Conservation (phyloP, 371 early-diverging fungal species). For the Fennellomyces sp. region DNA sequence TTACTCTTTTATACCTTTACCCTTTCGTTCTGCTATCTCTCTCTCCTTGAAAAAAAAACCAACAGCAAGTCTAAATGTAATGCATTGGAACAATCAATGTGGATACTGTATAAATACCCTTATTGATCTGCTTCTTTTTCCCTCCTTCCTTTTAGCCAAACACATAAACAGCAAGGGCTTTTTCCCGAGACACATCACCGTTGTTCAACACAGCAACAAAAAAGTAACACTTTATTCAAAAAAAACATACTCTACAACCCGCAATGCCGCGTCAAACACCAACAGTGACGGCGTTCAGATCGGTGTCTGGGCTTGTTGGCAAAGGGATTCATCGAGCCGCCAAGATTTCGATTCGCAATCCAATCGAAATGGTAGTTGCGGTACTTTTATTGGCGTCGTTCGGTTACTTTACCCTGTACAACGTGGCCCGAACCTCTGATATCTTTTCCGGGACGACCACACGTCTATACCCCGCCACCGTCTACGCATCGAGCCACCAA, state of each 20-base stretch:
- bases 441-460: slow-evolving; percentile 63
- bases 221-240: not conserved
- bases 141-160: not conserved
- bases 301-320: slow-evolving; percentile 18
- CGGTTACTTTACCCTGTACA: slow-evolving; percentile 78
- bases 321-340: slow-evolving; percentile 27
- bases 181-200: slow-evolving; percentile 3
- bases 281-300: slow-evolving; percentile 5
- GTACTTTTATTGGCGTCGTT: slow-evolving; percentile 76
- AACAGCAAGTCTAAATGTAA: not conserved
- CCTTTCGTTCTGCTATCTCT: not conserved
- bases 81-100: too few species aligned
- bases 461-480: slow-evolving; percentile 56
- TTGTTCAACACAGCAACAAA: slow-evolving; percentile 5
- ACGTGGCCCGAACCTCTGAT: slow-evolving; percentile 72
- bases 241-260: not conserved
- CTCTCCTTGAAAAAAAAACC: not conserved
- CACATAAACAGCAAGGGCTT: not conserved
- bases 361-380: slow-evolving; percentile 82
- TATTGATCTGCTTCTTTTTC: not conserved
- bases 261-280: not conserved
- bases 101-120: not conserved
- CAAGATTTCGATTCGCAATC: slow-evolving; percentile 55
- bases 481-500: slow-evolving; percentile 39
- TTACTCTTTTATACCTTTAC: too few species aligned